Percentiles rank a stretch among this genome's conserved stretches.
Evolutionary conservation across 2,329 filamentous ascomycete genomes (phyloP).

Genomic region (Exophiala sp.): DNA sequence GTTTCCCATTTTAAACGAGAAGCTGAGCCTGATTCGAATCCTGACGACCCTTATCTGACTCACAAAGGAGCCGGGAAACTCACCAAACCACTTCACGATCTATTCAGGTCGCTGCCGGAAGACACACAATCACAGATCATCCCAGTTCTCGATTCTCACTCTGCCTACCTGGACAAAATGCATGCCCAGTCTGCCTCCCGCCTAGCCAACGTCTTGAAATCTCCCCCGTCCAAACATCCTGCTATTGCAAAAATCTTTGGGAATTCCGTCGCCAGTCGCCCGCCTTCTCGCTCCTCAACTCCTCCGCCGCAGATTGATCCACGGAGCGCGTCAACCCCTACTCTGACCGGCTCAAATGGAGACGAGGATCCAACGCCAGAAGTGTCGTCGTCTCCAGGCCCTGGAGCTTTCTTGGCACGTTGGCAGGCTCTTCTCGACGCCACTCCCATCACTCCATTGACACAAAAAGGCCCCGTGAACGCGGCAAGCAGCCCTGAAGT

Average conservation of each 20-base stretch:
- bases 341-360: not conserved
- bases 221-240: constrained; percentile 25
- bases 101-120: constrained; percentile 45
- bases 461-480: constrained; percentile 49
- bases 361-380: constrained; percentile 5
- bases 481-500: constrained; percentile 46
- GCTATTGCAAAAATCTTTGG: constrained; percentile 26
- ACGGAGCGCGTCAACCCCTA: constrained; percentile 3
- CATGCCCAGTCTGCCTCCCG: constrained; percentile 49
- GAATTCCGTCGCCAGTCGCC: constrained; percentile 9
- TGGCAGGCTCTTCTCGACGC: constrained; percentile 67
- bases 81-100: constrained; percentile 37
- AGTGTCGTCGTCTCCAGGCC: constrained; percentile 48
- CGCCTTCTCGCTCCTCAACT: constrained; percentile 12
- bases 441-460: constrained; percentile 61
- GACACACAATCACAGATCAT: constrained; percentile 45
- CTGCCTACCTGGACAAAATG: constrained; percentile 53
- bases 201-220: constrained; percentile 53
- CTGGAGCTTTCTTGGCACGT: constrained; percentile 64
- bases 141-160: constrained; percentile 54
- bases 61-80: constrained; percentile 39
- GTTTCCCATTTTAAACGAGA: constrained; percentile 50
- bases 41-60: constrained; percentile 28
- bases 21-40: not conserved
- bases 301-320: constrained; percentile 12